Percentiles rank a stretch among this genome's conserved stretches.
These are phyloP conservation scores for Guadua angustifolia DNA, from an alignment of 176 grass and related monocot species.

Conservation along the genomic window DNA sequence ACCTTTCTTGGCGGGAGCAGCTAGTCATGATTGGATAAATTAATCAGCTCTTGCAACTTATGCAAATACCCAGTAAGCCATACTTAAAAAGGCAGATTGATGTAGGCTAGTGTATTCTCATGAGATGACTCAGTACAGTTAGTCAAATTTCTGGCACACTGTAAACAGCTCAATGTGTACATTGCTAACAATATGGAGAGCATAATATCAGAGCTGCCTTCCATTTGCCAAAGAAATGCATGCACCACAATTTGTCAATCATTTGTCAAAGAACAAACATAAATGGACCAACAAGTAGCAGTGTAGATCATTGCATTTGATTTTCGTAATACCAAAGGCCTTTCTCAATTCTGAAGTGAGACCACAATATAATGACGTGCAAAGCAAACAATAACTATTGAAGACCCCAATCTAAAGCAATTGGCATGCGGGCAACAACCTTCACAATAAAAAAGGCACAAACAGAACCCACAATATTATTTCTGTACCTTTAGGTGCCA, in stretches of 20 bases:
- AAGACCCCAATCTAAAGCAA: neutral
- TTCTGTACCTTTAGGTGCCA: constrained; percentile 54
- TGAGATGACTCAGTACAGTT: neutral
- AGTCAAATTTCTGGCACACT: too few relatives aligned
- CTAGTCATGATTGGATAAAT: constrained; percentile 3
- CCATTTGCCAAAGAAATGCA: neutral
- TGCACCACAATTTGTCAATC: neutral
- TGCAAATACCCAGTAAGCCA: neutral
- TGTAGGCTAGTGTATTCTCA: neutral
- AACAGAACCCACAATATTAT: neutral
- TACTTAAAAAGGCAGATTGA: neutral
- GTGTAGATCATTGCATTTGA: neutral
- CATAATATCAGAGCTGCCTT: neutral
- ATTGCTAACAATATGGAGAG: neutral
- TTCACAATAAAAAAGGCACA: neutral
- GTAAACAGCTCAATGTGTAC: neutral
- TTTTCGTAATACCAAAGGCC: neutral
- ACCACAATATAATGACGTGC: neutral
- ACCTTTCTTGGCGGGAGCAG: constrained; percentile 48
- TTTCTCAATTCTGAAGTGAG: neutral
- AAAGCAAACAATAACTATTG: neutral
- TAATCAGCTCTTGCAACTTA: neutral
- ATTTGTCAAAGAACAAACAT: neutral
- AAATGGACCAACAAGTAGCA: neutral
- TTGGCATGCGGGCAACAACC: neutral